Percentiles rank a stretch among this genome's conserved stretches.
Evolutionary conservation across 495 filamentous ascomycete species (phyloP).

Genomic region (Xylaria castorea): DNA sequence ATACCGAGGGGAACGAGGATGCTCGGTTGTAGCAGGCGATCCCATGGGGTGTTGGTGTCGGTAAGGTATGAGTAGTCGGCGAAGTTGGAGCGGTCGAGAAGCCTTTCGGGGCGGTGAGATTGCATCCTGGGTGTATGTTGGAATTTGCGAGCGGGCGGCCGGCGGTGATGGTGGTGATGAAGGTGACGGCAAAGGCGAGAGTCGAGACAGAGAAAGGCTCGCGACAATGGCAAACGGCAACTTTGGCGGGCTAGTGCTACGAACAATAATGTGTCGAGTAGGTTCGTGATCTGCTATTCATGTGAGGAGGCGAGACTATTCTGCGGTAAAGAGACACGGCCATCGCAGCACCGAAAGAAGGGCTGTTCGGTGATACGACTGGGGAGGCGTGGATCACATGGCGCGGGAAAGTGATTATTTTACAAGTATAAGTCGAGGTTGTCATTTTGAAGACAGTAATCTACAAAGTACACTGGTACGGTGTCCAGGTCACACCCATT

Average conservation of each 20-base stretch:
- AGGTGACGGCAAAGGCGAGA: background rate
- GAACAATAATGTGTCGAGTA: background rate
- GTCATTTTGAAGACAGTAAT: background rate
- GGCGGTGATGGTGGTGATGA: background rate
- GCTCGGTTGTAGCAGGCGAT: constrained; percentile 43
- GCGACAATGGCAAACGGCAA: constrained; percentile 5
- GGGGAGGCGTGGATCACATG: constrained; percentile 12
- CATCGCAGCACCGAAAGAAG: constrained; percentile 20
- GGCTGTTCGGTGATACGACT: background rate
- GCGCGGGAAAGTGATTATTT: constrained; percentile 1
- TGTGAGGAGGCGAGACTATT: background rate
- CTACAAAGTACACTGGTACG: background rate
- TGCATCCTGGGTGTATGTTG: constrained; percentile 35
- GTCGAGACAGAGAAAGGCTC: background rate
- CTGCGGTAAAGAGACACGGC: constrained; percentile 10
- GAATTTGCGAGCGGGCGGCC: background rate
- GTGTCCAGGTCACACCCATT: background rate
- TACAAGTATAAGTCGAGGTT: background rate
- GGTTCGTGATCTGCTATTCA: background rate
- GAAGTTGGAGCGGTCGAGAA: constrained; percentile 31
- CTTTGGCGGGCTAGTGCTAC: background rate
- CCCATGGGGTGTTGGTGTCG: constrained; percentile 30
- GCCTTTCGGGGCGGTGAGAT: constrained; percentile 36
- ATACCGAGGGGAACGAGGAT: constrained; percentile 48
- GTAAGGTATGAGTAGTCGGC: constrained; percentile 32